Base-by-base conservation (phyloP, 2,329 filamentous ascomycete genomes). In the Apiospora kogelbergensis region DNA sequence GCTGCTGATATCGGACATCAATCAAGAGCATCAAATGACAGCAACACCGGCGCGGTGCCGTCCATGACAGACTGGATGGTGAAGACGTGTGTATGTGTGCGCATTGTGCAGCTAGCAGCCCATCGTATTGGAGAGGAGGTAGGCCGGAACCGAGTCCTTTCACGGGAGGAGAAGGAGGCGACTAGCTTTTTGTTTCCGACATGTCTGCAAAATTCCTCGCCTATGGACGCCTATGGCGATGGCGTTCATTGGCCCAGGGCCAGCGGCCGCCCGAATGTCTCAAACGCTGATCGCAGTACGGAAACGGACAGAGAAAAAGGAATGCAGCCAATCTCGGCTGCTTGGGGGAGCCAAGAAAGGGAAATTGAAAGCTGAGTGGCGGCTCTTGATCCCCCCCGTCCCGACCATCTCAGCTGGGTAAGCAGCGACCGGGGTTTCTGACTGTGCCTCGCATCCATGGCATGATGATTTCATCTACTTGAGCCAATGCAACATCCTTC, bases 301-400 rank as follows among this genome's bases (percentile, higher is more conserved):
- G 53, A 60, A 60, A 60, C 53, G 53, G 53, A 37, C 17, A 60
- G 30, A n/a, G 53, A 60, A 60, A 60, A 60, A 60, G 53, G 53
- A 60, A 60, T 60, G 53, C 20, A 37, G 53, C 53, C 30, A 60
- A 60, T 60, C n/a, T 60, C 53, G 30, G 53, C 30, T 60, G 20
- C 20, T 13, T 37, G 53, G 26, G 30, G 48, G 40, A 42, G 53
- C 53, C 53, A 60, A 60, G 30, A 60, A 60, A 60, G 30, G 53
- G 53, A 60, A 60, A 37, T 22, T 37, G 26, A 37, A 30, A 60
- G 53, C 53, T 60, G 53, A 60, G 30, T 60, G 53, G 30, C 53
- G 30, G 30, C 37, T 30, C 53, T 30, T 26, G 48, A 2, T 24
- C 40, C 40, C 22, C 45, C 46, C 24, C 48, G 48, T 20, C 30